These are phyloP conservation scores for Kwoniella newhampshirensis DNA, from an alignment of 768 basidiomycete genomes.

Conservation along the genomic window DNA sequence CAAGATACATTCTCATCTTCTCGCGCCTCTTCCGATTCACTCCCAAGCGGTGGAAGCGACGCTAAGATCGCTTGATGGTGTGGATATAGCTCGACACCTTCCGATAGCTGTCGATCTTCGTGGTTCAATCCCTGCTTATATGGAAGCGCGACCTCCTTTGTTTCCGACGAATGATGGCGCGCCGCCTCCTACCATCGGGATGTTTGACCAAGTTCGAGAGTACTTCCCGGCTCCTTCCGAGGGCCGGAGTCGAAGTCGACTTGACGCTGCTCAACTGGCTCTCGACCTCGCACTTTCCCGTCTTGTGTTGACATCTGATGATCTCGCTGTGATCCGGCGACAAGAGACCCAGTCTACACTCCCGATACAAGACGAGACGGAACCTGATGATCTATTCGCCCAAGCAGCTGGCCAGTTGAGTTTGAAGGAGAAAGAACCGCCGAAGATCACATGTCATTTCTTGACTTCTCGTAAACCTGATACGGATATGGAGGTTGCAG, in stretches of 20 bases:
- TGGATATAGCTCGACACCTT: conserved; percentile 5
- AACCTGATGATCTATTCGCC: conserved; percentile 25
- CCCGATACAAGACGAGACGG: neutral
- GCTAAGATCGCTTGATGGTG: neutral
- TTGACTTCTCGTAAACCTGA: conserved; percentile 2
- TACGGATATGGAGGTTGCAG: neutral
- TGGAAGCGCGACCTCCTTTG: conserved; percentile 5
- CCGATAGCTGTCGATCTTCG: neutral
- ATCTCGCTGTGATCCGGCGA: neutral
- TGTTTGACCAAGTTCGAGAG: neutral
- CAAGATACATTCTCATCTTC: conserved; percentile 12
- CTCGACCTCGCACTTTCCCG: conserved; percentile 22
- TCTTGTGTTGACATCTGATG: conserved; percentile 18
- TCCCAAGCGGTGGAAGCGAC: conserved; percentile 1
- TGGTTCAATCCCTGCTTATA: neutral
- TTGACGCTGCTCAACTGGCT: conserved; percentile 12
- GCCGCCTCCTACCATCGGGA: neutral
- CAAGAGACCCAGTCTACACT: neutral
- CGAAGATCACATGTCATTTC: conserved; percentile 6
- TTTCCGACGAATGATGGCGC: neutral
- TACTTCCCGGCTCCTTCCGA: neutral
- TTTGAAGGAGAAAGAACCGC: conserved; percentile 20
- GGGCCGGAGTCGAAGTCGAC: neutral
- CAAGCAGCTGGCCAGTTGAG: conserved; percentile 24
- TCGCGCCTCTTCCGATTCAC: conserved; percentile 15